Evolutionary conservation across 805 yeast genomes (phyloP), one percentile per base, ranked within the genome.

Genomic region (Candida silvicultrix): DNA sequence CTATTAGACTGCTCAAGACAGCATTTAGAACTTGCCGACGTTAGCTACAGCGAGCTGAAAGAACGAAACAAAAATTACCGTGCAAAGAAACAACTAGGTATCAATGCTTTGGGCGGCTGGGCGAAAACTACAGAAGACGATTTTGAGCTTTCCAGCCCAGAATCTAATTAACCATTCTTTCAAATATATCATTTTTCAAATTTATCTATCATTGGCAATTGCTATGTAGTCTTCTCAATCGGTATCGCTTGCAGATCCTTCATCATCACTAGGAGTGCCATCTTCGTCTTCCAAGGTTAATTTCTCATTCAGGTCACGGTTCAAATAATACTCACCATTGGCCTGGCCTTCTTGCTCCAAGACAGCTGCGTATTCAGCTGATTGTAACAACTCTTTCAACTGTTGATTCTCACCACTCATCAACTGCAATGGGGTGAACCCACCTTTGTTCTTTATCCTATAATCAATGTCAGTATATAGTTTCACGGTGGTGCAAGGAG

Each of bases 291-390:
- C 64, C 8, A 41, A 20, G 37, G 50, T 48, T 48, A 52, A 48
- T 42, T 28, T 44, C 41, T 45, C 40, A 29, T 46, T 47, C 16
- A 50, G 6, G 2, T 38, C 50, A 10, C 42, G 43, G 9, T 20
- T 43, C 20, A 43, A 11, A 22, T 39, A 34, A 22, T 43, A 53
- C 57, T 65, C 65, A 53, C 59, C 62, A 53, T 71, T 62, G 46
- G 65, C 58, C 44, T 57, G 47, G 44, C 68, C 75, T 35, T 53
- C 56, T 34, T 57, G 64, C 15, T 58, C 65, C 35, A 57, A 53
- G 35, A 64, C 69, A 42, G 73, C 69, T 2, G 95, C 95, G 56
- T 80, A 81, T 65, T 89, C 96, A 0, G 97, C 97, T 46, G 88
- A 80, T 57, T 89, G 85, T 52, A 92, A 73, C 29, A 80, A 67